Percentiles rank a stretch among this genome's conserved stretches.
Evolutionary conservation across 169 alveolate species (phyloP).

Genomic region (Plasmodium gallinaceum): DNA sequence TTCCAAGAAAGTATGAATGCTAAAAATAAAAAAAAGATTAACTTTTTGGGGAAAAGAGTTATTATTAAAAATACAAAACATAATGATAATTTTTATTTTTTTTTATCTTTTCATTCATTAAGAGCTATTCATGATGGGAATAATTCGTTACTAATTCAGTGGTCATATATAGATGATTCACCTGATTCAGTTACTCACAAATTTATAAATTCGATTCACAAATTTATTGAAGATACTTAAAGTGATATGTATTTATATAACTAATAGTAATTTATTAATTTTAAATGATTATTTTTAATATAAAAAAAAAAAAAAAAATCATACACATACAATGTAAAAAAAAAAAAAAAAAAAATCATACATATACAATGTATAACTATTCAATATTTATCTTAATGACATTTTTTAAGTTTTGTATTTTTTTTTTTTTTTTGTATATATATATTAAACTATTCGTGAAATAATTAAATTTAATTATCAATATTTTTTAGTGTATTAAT

Average conservation of each 20-base stretch:
- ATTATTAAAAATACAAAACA: conserved; percentile 54
- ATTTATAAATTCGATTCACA: conserved; percentile 33
- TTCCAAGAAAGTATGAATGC: conserved; percentile 68
- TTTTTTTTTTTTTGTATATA: too few relatives aligned
- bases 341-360: too few relatives aligned
- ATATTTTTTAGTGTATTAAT: too few relatives aligned
- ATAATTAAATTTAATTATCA: too few relatives aligned
- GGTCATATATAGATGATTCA: conserved; percentile 70
- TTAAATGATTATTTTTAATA: background rate
- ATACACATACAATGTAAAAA: too few relatives aligned
- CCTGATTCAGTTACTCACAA: conserved; percentile 41
- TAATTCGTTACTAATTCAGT: conserved; percentile 34
- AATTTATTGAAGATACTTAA: background rate
- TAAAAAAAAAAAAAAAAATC: too few relatives aligned
- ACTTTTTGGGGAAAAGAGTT: conserved; percentile 47
- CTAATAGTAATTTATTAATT: too few relatives aligned
- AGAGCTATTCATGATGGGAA: conserved; percentile 77
- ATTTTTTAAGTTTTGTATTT: too few relatives aligned
- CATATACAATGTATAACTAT: too few relatives aligned
- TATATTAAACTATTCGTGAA: too few relatives aligned
- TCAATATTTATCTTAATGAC: too few relatives aligned
- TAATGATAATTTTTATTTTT: conserved; percentile 28
- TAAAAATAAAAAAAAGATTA: conserved; percentile 35
- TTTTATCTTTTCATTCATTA: conserved; percentile 57
- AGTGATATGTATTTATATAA: background rate